phyloP scores from a whole-genome alignment of 108 stramenopile species.

The Cyclotella kingstonii region DNA sequence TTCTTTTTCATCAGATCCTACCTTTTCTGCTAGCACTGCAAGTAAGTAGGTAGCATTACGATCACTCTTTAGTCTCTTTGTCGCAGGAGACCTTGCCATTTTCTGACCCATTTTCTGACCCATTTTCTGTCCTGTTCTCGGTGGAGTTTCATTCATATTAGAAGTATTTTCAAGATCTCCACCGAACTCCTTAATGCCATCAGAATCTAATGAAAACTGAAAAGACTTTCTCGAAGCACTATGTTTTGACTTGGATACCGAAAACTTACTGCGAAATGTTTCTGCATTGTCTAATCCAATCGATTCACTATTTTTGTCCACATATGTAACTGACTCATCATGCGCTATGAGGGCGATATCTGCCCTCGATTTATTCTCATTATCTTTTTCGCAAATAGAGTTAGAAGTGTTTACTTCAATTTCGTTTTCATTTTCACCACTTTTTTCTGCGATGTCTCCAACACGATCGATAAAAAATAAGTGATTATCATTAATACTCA shows the following conservation, averaged over 20 bases:
- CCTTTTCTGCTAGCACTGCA: too few species aligned
- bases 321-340: background rate
- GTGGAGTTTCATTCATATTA: background rate
- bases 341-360: too few species aligned
- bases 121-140: too few species aligned
- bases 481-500: slow-evolving; percentile 8
- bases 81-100: too few species aligned
- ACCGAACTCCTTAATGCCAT: slow-evolving; percentile 37
- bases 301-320: background rate
- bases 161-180: slow-evolving; percentile 11
- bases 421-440: background rate
- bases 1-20: slow-evolving; percentile 1
- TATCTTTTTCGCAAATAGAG: background rate
- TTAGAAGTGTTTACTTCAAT: background rate
- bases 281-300: too few species aligned
- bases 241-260: too few species aligned
- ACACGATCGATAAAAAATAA: slow-evolving; percentile 76
- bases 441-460: slow-evolving; percentile 26
- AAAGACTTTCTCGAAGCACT: slow-evolving; percentile 7
- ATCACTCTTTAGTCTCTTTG: too few species aligned
- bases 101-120: too few species aligned
- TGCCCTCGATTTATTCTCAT: too few species aligned
- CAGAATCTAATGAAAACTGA: slow-evolving; percentile 31
- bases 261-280: too few species aligned
- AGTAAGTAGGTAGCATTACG: too few species aligned